phyloP scores from a whole-genome alignment of 805 yeast species.

The Saturnispora galanensis region DNA sequence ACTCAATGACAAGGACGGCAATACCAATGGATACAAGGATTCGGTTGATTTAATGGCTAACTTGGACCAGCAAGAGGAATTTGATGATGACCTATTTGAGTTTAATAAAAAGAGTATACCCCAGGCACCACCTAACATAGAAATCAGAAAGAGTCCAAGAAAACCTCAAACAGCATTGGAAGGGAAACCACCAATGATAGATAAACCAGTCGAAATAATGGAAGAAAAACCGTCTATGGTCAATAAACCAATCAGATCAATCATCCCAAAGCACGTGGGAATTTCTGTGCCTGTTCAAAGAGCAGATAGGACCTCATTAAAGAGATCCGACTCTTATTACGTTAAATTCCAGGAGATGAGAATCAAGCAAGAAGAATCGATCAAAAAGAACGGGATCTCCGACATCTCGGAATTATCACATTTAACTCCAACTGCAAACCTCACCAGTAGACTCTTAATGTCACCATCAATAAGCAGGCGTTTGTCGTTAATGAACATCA shows the following conservation, averaged over 20 bases:
- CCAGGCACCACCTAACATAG: not conserved
- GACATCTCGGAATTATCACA: constrained; percentile 13
- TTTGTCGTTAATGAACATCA: not conserved
- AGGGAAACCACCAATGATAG: too few relatives aligned
- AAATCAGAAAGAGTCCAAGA: constrained; percentile 1
- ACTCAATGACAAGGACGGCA: constrained; percentile 3
- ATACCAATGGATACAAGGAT: constrained; percentile 10
- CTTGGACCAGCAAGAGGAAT: not conserved
- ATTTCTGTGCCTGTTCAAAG: too few relatives aligned
- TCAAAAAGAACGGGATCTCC: constrained; percentile 18
- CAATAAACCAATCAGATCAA: too few relatives aligned
- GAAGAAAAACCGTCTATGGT: too few relatives aligned
- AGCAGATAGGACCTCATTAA: not conserved
- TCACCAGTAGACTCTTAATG: constrained; percentile 8
- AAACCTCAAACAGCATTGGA: not conserved
- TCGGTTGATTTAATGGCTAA: constrained; percentile 11
- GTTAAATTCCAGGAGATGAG: constrained; percentile 11
- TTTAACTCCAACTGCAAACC: not conserved
- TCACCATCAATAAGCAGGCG: constrained; percentile 14
- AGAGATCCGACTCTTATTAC: constrained; percentile 14
- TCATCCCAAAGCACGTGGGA: too few relatives aligned
- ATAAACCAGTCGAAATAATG: too few relatives aligned
- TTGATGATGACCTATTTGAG: constrained; percentile 11
- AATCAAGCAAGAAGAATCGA: constrained; percentile 15
- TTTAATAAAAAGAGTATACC: not conserved